Evolutionary conservation across 768 basidiomycete genomes (phyloP), one percentile per base, ranked within the genome.

Genomic region (Wakefieldia striispora): DNA sequence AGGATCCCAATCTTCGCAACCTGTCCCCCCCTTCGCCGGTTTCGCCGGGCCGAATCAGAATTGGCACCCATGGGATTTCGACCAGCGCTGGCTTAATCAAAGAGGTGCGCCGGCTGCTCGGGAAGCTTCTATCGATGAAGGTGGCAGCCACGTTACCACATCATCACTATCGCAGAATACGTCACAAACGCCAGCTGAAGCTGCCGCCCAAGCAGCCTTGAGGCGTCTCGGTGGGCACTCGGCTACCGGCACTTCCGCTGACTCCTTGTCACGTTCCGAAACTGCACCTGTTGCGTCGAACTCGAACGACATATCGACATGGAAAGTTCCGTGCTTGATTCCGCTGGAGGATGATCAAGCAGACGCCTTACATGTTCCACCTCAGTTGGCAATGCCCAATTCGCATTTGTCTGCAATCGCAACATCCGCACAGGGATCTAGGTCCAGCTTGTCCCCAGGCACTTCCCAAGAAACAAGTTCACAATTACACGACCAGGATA

Each of bases 191-290:
- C 73, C 79, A 14, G 57, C 75, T 51, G 74, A 76, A 37, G 84
- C 83, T 2, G 88, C 88, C 19, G 83, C 83, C 33, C 72, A 75
- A 34, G 88, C 90, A 12, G 86, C 88, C 3, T 55, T 88, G 51
- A 77, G 79, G 51, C 76, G 87, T 49, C 64, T 73, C 21, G 60
- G 51, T 35, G 47, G 56, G n/a, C 41, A 34, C 21, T 38, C 55
- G 0, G 26, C 52, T 14, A 40, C 33, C 1, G 16, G 14, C 14
- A 14, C 69, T 62, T 33, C 54, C 16, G 2, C 53, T 11, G 29
- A 11, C 24, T 39, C n/a, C 2, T 35, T 43, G 10, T 40, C 57
- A 21, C 45, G 37, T 17, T 45, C 50, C 33, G 53, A 52, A 51
- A 49, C 47, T 17, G 33, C 20, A 23, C 38, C 48, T 24, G 33